Percentiles rank a stretch among this genome's conserved stretches.
These are phyloP conservation scores for Penicillium verrucosum DNA, from an alignment of 2,329 filamentous ascomycete species.

Conservation along the genomic window DNA sequence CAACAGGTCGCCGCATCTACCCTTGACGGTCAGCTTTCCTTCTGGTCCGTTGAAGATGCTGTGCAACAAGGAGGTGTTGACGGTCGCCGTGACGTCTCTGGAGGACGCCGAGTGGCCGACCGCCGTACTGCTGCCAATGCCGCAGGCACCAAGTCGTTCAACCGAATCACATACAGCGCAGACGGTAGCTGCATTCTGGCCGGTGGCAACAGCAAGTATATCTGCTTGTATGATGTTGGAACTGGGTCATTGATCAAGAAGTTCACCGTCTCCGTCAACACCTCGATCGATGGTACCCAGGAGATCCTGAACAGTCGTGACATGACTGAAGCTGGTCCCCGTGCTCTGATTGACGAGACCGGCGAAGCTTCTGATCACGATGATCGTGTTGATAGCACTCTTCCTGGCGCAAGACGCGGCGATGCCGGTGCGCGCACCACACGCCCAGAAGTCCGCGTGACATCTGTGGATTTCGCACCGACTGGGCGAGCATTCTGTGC, in stretches of 20 bases:
- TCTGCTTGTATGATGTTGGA: conserved; percentile 92
- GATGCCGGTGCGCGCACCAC: conserved; percentile 77
- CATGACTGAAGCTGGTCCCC: conserved; percentile 84
- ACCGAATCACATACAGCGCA: conserved; percentile 81
- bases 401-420: conserved; percentile 84
- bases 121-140: conserved; percentile 88
- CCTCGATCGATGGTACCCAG: conserved; percentile 93
- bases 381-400: conserved; percentile 70
- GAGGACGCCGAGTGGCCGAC: conserved; percentile 83
- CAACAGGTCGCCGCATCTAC: conserved; percentile 88
- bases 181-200: conserved; percentile 89
- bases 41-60: conserved; percentile 89
- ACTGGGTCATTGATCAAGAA: conserved; percentile 92
- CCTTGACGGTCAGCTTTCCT: conserved; percentile 87
- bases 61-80: conserved; percentile 83
- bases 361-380: conserved; percentile 88
- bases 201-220: conserved; percentile 96
- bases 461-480: conserved; percentile 80
- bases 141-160: conserved; percentile 85
- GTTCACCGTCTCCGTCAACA: conserved; percentile 90
- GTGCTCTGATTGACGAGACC: conserved; percentile 78
- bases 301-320: conserved; percentile 93
- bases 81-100: conserved; percentile 86
- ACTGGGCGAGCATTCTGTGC: conserved; percentile 90
- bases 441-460: conserved; percentile 78